These are phyloP conservation scores for Fraxinus velutina DNA, from an alignment of 305 asterid genomes.

Conservation along the genomic window DNA sequence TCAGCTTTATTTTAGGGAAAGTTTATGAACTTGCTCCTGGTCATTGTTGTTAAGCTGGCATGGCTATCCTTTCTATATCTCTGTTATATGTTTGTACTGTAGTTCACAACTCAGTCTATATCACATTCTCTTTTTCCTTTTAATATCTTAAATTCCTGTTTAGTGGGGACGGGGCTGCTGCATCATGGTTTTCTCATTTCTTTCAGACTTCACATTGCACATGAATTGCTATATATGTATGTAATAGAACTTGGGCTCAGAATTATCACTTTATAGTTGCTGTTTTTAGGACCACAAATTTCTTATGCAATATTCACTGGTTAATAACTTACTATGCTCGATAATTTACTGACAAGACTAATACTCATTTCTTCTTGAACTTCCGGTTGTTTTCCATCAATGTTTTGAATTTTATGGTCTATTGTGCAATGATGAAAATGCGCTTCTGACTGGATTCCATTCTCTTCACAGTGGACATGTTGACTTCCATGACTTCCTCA, in stretches of 20 bases:
- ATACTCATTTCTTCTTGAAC: background rate
- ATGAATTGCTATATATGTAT: background rate
- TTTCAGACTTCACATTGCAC: background rate
- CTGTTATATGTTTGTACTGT: background rate
- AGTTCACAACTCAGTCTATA: background rate
- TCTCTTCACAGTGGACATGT: conserved; percentile 63
- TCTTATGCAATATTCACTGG: background rate
- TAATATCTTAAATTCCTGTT: background rate
- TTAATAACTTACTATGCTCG: background rate
- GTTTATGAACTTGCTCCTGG: background rate
- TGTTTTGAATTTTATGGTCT: conserved; percentile 8
- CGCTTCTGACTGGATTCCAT: conserved; percentile 25
- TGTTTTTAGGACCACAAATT: background rate
- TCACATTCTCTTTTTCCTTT: background rate
- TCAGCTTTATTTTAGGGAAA: background rate
- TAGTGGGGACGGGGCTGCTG: background rate
- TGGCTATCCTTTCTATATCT: conserved; percentile 13
- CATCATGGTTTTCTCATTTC: background rate
- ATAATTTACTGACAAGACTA: conserved; percentile 3
- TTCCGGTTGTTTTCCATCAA: conserved; percentile 2
- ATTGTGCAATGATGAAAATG: conserved; percentile 18
- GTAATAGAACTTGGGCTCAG: background rate
- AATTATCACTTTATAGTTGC: background rate
- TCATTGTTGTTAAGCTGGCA: background rate
- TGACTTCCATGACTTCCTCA: conserved; percentile 63